Conservation (phyloP, 805 yeast species). For the Kuraishia borneana region DNA sequence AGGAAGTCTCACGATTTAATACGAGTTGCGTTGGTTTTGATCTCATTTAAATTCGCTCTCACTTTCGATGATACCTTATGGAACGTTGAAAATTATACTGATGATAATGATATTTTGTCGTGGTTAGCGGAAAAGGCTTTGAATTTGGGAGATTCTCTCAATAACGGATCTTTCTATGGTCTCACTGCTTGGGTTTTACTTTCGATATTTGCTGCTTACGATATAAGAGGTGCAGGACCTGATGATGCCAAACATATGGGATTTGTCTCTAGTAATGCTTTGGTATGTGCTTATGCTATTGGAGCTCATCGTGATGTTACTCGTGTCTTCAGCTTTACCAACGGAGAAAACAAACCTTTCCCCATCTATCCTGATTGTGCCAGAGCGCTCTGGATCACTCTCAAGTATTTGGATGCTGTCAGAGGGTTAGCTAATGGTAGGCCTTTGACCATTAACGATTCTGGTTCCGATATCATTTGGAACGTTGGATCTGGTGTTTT, state of each 20-base stretch:
- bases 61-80: not conserved
- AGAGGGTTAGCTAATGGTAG: not conserved
- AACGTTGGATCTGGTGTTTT: not conserved
- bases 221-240: not conserved
- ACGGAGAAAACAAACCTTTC: not conserved
- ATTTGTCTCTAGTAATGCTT: not conserved
- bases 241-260: not conserved
- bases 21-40: not conserved
- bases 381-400: slow-evolving; percentile 1
- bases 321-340: not conserved
- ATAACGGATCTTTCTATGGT: not conserved
- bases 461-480: not conserved
- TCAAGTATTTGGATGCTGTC: slow-evolving; percentile 1
- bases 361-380: not conserved
- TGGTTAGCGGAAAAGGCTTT: not conserved
- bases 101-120: not conserved
- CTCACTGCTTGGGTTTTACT: not conserved
- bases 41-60: not conserved
- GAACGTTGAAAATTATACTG: not conserved
- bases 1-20: not conserved
- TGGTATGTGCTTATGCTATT: not conserved
- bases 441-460: slow-evolving; percentile 2
- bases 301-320: not conserved
- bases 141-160: not conserved
- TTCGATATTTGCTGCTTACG: not conserved